Evolutionary conservation across 495 filamentous ascomycete species (phyloP), one percentile per base, ranked within the genome.

Genomic region (Tetracladium marchalianum): DNA sequence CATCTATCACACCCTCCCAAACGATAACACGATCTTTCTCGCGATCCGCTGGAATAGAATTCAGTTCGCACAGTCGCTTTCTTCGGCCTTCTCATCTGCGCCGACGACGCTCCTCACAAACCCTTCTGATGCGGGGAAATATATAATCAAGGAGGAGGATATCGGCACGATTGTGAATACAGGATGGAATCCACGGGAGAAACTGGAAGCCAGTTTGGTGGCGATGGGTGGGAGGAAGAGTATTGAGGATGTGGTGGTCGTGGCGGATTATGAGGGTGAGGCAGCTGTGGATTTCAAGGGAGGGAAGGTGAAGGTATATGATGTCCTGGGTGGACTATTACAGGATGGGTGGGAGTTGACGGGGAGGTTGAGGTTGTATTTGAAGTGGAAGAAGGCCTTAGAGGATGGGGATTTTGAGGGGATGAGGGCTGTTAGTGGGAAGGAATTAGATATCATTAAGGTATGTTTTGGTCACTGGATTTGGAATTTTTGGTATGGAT

Each of bases 401-500:
- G 53, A 53, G 1, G 53, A 46, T 16, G 62, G 62, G 17, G 58
- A 70, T 34, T 55, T 57, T 43, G 61, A 63, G 35, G 37, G 55
- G 10, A 43, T 66, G n/a, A 62, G 62, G 13, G 56, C 56, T 33
- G 46, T 49, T 2, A 63, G 62, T 41, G 69, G 69, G 9, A 71
- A 67, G 69, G 68, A 73, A 44, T 46, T 73, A 7, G 69, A 73
- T 44, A 66, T 68, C 1, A 59, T 73, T 49, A 73, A 72, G 65
- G 68, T 69, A 47, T 22, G 54, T 35, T 44, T 33, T 16, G 9
- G 13, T 18, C 31, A 15, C 32, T 4, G 7, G 31, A 15, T n/a
- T 24, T 32, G n/a, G 11, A 16, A 5, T 11, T 15, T 11, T 31
- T 17, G 22, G 22, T 27, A 7, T 44, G 6, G 11, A 10, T 44